Conservation (phyloP, 352 stramenopile genomes). For the Phytopythium aichiense region DNA sequence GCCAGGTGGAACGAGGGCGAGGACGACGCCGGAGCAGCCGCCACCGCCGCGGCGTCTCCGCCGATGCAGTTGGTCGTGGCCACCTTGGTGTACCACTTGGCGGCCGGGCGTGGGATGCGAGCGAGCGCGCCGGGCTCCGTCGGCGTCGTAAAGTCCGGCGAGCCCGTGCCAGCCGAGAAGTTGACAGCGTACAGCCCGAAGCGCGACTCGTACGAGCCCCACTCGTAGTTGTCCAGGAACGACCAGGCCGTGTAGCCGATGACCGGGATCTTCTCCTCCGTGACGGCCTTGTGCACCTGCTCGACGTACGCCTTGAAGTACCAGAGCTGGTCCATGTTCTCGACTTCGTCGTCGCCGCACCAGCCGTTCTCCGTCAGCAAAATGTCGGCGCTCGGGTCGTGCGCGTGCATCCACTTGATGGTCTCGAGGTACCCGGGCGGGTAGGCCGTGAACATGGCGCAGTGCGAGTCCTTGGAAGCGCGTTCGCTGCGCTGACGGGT, state of each 20-base stretch:
- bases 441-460: constrained; percentile 25
- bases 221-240: constrained; percentile 96
- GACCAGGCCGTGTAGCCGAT: constrained; percentile 92
- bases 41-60: not conserved
- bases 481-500: constrained; percentile 9
- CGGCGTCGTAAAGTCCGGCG: constrained; percentile 7
- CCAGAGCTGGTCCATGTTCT: constrained; percentile 60
- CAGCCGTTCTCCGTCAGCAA: constrained; percentile 46
- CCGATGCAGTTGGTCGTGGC: constrained; percentile 20
- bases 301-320: constrained; percentile 56
- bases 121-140: constrained; percentile 13
- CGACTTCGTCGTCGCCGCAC: constrained; percentile 40
- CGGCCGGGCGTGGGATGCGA: constrained; percentile 17
- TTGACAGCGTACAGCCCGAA: constrained; percentile 71
- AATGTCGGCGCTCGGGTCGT: constrained; percentile 24
- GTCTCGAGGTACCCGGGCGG: constrained; percentile 31
- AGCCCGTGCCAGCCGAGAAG: constrained; percentile 19
- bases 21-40: not conserved
- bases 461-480: constrained; percentile 11
- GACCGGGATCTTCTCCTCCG: constrained; percentile 54
- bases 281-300: constrained; percentile 48
- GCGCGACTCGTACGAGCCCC: constrained; percentile 67
- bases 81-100: constrained; percentile 23
- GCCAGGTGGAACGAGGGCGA: not conserved
- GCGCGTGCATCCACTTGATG: constrained; percentile 33